phyloP scores from a whole-genome alignment of 306 rosid species.

The Glycine tomentella region DNA sequence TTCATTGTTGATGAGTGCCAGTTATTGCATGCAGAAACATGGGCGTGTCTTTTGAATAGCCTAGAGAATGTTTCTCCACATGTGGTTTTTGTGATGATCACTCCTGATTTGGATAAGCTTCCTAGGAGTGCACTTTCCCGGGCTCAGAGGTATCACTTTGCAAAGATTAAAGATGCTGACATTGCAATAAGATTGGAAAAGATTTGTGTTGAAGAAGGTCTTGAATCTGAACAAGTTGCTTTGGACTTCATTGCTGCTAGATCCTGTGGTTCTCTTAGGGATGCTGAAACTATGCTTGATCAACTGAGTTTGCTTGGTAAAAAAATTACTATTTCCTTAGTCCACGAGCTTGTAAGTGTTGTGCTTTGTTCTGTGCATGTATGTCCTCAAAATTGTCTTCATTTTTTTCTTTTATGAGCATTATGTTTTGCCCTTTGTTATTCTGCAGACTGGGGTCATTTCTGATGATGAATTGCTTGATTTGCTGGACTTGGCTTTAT shows the following conservation, averaged over 20 bases:
- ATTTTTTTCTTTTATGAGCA: neutral
- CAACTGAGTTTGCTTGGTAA: conserved; percentile 89
- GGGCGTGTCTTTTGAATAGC: conserved; percentile 72
- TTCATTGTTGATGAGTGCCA: conserved; percentile 92
- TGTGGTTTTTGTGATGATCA: conserved; percentile 83
- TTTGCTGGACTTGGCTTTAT: conserved; percentile 83
- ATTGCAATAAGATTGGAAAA: conserved; percentile 68
- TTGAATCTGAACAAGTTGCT: conserved; percentile 74
- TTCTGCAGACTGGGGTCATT: conserved; percentile 78
- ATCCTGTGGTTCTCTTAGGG: conserved; percentile 86
- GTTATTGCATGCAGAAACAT: conserved; percentile 68
- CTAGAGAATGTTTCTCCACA: conserved; percentile 66
- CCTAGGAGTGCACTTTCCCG: conserved; percentile 74
- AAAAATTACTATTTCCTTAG: conserved; percentile 68
- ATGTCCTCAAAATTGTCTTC: neutral
- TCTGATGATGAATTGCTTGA: conserved; percentile 87
- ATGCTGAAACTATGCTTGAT: conserved; percentile 94
- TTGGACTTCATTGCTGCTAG: conserved; percentile 76
- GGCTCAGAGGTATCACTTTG: conserved; percentile 81
- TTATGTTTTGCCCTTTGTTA: conserved; percentile 23
- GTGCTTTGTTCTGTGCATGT: conserved; percentile 24
- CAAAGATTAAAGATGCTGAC: conserved; percentile 77
- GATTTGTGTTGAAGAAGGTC: conserved; percentile 70
- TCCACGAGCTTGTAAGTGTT: conserved; percentile 79
- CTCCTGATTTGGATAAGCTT: conserved; percentile 76